phyloP scores from a whole-genome alignment of 495 filamentous ascomycete species.

The Penicillium fimorum region DNA sequence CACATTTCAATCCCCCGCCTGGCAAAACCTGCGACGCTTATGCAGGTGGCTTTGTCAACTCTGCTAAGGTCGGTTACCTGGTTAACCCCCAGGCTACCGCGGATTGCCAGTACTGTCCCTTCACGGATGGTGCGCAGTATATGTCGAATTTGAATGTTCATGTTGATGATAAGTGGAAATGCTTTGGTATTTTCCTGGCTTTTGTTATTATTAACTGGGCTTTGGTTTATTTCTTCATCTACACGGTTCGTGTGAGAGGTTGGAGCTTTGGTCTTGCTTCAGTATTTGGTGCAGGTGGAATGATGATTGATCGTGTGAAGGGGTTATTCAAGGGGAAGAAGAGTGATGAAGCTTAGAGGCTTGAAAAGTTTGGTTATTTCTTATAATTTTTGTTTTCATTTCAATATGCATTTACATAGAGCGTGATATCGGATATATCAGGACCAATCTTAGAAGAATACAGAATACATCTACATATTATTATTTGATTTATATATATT shows the following conservation, averaged over 20 bases:
- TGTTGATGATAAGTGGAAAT: constrained; percentile 63
- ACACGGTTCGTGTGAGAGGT: constrained; percentile 67
- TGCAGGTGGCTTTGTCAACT: constrained; percentile 51
- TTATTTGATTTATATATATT: neutral
- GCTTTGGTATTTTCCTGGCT: constrained; percentile 76
- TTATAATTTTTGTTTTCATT: neutral
- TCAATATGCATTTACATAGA: constrained; percentile 31
- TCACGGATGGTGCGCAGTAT: constrained; percentile 63
- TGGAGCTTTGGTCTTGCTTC: constrained; percentile 71
- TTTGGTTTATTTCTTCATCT: constrained; percentile 84
- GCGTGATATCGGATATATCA: constrained; percentile 12
- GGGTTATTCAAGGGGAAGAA: constrained; percentile 36
- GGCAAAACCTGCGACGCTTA: constrained; percentile 64
- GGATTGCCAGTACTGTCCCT: constrained; percentile 77
- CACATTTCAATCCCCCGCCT: constrained; percentile 62
- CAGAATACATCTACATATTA: neutral
- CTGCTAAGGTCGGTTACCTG: constrained; percentile 55
- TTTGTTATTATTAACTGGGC: constrained; percentile 77
- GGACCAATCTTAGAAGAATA: neutral
- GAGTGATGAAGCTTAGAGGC: constrained; percentile 15
- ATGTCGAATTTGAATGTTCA: constrained; percentile 65
- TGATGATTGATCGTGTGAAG: constrained; percentile 44
- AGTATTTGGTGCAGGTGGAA: constrained; percentile 51
- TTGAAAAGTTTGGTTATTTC: neutral
- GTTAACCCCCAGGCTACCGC: constrained; percentile 53